Conservation (phyloP, 1,284 basidiomycete species). For the Moesziomyces aphidis region DNA sequence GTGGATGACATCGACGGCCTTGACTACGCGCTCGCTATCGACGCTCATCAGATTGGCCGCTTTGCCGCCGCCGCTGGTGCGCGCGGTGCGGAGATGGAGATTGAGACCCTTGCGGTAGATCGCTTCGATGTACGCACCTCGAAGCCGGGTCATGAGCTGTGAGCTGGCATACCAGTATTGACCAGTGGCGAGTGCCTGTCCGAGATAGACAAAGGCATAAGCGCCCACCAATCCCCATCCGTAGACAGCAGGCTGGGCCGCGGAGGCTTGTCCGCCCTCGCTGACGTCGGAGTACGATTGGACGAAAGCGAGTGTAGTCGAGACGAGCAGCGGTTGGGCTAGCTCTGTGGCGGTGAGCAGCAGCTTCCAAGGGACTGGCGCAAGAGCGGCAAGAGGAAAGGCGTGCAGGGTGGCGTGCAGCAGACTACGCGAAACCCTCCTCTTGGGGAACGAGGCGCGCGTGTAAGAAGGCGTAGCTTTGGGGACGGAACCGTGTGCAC, state of each 20-base stretch:
- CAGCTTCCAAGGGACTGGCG: constrained; percentile 51
- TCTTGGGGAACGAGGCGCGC: constrained; percentile 21
- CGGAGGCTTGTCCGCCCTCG: constrained; percentile 10
- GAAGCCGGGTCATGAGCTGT: constrained; percentile 49
- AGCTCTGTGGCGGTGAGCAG: constrained; percentile 46
- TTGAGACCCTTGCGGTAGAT: constrained; percentile 60
- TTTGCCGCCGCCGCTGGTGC: constrained; percentile 50
- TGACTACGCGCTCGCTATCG: constrained; percentile 61
- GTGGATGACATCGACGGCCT: constrained; percentile 39
- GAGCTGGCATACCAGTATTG: constrained; percentile 49
- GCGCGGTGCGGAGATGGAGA: constrained; percentile 52
- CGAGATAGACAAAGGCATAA: constrained; percentile 56
- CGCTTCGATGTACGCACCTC: constrained; percentile 57
- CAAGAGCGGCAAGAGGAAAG: constrained; percentile 45
- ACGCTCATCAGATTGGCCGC: constrained; percentile 62
- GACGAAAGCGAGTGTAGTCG: constrained; percentile 54
- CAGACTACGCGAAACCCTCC: constrained; percentile 19
- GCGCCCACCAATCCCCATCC: constrained; percentile 64
- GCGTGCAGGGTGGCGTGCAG: constrained; percentile 39
- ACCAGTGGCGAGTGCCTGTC: constrained; percentile 45
- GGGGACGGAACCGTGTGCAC: not conserved
- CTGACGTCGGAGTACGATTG: constrained; percentile 31
- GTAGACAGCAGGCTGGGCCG: constrained; percentile 43
- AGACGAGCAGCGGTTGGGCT: constrained; percentile 55
- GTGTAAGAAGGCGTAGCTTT: not conserved